Evolutionary conservation across 345 rosid species (phyloP).

Genomic region (Salix viminalis): DNA sequence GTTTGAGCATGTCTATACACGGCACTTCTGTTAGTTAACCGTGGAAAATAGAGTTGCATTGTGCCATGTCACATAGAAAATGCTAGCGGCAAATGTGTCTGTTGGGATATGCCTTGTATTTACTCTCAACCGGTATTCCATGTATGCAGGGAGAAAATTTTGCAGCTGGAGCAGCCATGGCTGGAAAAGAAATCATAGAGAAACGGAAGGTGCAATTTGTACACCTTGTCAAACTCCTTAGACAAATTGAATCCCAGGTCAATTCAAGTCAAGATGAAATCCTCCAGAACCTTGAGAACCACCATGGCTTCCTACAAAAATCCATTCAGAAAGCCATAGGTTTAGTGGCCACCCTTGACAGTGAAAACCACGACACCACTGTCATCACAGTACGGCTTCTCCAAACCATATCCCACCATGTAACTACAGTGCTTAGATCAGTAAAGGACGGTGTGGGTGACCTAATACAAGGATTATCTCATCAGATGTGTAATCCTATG

Average conservation of each 20-base stretch:
- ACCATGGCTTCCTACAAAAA: slow-evolving; percentile 32
- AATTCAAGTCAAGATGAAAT: slow-evolving; percentile 41
- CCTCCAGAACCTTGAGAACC: slow-evolving; percentile 29
- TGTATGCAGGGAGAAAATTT: slow-evolving; percentile 39
- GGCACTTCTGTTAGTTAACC: no score
- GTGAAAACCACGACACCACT: slow-evolving; percentile 37
- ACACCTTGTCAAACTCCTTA: slow-evolving; percentile 47
- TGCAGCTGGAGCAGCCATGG: slow-evolving; percentile 33
- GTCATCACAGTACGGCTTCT: slow-evolving; percentile 40
- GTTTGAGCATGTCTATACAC: no score
- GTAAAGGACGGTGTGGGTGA: slow-evolving; percentile 47
- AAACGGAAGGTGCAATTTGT: slow-evolving; percentile 41
- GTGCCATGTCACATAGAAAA: not conserved
- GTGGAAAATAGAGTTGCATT: no score
- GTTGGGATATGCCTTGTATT: not conserved
- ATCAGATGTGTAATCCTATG: slow-evolving; percentile 55
- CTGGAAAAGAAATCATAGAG: slow-evolving; percentile 38
- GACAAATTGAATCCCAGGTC: slow-evolving; percentile 43
- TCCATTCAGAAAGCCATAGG: slow-evolving; percentile 38
- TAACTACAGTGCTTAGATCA: slow-evolving; percentile 34
- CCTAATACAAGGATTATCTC: slow-evolving; percentile 42
- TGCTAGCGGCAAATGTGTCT: not conserved
- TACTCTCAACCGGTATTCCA: not conserved
- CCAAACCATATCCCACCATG: slow-evolving; percentile 33
- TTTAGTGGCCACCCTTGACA: slow-evolving; percentile 19